Conservation (phyloP, 345 rosid species). For the Excoecaria cochinchinensis region DNA sequence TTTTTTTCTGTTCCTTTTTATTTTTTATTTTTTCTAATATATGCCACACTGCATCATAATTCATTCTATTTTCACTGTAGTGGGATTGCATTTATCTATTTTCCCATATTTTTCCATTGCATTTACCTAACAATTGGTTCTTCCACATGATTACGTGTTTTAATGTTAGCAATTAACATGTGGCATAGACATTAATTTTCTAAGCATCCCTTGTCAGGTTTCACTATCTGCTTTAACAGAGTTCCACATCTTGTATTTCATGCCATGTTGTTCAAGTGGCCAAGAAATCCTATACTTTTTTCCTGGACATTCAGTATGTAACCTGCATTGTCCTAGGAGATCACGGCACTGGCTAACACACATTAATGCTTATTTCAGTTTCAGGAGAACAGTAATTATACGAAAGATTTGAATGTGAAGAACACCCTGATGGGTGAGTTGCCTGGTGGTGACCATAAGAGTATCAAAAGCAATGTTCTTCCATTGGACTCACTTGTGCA, state of each 20-base stretch:
- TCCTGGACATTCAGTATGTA: background rate
- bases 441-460: constrained; percentile 19
- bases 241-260: constrained; percentile 1
- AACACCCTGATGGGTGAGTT: constrained; percentile 20
- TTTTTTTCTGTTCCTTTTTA: background rate
- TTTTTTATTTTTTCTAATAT: background rate
- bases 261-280: background rate
- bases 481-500: constrained; percentile 20
- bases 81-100: background rate
- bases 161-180: background rate
- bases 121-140: background rate
- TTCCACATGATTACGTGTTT: constrained; percentile 1
- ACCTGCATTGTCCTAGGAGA: background rate
- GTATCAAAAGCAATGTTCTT: constrained; percentile 23
- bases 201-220: background rate
- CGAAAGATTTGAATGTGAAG: constrained; percentile 14
- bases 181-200: background rate
- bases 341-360: constrained; percentile 5
- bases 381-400: constrained; percentile 30
- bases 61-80: background rate
- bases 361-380: constrained; percentile 12
- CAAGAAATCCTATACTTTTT: background rate
- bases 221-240: background rate
- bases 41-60: background rate
- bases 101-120: background rate